phyloP scores from a whole-genome alignment of 2,329 filamentous ascomycete genomes.

The Trichoderma harzianum region DNA sequence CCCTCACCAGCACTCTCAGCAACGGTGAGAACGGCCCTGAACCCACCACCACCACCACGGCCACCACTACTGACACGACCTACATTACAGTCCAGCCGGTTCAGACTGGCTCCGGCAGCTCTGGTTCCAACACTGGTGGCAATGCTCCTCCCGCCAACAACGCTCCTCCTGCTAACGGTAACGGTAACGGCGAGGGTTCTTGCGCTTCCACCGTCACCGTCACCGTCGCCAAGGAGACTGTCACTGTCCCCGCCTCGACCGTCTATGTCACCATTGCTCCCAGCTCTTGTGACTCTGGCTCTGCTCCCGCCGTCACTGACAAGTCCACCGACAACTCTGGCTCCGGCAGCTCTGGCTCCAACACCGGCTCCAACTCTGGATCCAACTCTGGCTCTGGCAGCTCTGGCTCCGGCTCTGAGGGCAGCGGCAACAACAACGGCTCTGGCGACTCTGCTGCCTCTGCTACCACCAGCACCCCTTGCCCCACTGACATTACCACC shows the following conservation, averaged over 20 bases:
- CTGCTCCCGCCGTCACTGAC: slow-evolving; percentile 24
- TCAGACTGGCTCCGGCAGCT: slow-evolving; percentile 21
- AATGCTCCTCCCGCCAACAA: slow-evolving; percentile 5
- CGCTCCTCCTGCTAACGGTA: slow-evolving; percentile 3
- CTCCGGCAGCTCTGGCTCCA: slow-evolving; percentile 11
- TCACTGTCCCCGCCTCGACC: slow-evolving; percentile 33
- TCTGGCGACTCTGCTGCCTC: slow-evolving; percentile 25
- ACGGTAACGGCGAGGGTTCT: slow-evolving; percentile 6
- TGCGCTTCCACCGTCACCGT: slow-evolving; percentile 27
- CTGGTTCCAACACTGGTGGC: slow-evolving; percentile 17
- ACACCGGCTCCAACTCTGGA: background rate
- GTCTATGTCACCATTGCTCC: slow-evolving; percentile 34
- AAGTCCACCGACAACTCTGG: slow-evolving; percentile 10
- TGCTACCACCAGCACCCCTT: slow-evolving; percentile 23
- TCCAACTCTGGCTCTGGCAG: background rate
- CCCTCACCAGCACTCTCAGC: slow-evolving; percentile 26
- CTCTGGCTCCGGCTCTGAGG: slow-evolving; percentile 4
- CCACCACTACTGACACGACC: slow-evolving; percentile 35
- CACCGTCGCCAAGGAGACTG: slow-evolving; percentile 23
- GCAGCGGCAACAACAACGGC: slow-evolving; percentile 15
- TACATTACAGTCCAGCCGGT: slow-evolving; percentile 33
- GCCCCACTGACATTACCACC: slow-evolving; percentile 20
- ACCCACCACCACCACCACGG: slow-evolving; percentile 37
- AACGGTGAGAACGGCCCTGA: slow-evolving; percentile 22
- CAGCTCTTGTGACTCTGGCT: slow-evolving; percentile 21